phyloP scores from a whole-genome alignment of 345 rosid species.

The Turritis glabra region DNA sequence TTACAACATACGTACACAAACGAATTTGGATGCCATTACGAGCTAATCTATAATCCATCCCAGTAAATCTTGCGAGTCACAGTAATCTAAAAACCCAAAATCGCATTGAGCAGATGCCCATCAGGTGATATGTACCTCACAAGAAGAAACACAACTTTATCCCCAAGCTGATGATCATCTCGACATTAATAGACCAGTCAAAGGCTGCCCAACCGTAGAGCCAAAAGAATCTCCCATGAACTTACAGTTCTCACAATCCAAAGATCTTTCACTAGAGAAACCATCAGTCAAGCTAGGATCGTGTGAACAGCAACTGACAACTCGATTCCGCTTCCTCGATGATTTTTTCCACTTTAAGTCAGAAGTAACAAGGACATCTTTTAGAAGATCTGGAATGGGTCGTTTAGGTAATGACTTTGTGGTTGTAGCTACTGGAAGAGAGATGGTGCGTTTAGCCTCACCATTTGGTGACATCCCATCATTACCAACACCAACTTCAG shows the following conservation, averaged over 20 bases:
- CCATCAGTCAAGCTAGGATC: conserved; percentile 30
- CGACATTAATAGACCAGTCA: conserved; percentile 67
- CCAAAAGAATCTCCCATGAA: conserved; percentile 54
- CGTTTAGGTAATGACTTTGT: conserved; percentile 16
- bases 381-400: conserved; percentile 52
- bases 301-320: conserved; percentile 31
- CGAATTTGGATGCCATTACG: conserved; percentile 37
- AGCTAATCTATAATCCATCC: conserved; percentile 3
- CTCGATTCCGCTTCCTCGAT: conserved; percentile 57
- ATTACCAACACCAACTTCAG: conserved; percentile 26
- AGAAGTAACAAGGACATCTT: conserved; percentile 51
- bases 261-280: conserved; percentile 25
- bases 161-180: conserved; percentile 46
- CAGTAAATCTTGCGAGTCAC: conserved; percentile 16
- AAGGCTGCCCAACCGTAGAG: conserved; percentile 50
- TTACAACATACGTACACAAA: conserved; percentile 37
- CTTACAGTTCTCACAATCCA: conserved; percentile 70
- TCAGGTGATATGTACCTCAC: conserved; percentile 26
- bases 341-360: conserved; percentile 63
- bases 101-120: conserved; percentile 35
- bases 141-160: conserved; percentile 7
- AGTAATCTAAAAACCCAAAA: conserved; percentile 29
- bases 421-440: conserved; percentile 30
- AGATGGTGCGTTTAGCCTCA: conserved; percentile 23
- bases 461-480: conserved; percentile 21